Conservation (phyloP, 192 early-diverging fungal species). For the Podochytrium sp. region DNA sequence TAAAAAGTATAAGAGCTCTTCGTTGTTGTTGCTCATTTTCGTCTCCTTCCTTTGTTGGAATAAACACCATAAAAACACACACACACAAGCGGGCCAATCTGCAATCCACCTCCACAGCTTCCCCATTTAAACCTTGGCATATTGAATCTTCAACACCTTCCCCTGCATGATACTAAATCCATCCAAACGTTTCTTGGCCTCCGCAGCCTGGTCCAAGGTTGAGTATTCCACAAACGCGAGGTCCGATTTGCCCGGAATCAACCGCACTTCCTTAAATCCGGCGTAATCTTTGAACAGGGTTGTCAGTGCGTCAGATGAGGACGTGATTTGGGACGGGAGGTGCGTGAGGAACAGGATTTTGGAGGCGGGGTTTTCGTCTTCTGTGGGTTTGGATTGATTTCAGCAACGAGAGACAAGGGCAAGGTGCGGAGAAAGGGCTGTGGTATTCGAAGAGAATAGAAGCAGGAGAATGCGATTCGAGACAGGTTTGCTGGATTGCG, state of each 20-base stretch:
- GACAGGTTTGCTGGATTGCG: background rate
- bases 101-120: background rate
- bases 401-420: too few species aligned
- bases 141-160: slow-evolving; percentile 59
- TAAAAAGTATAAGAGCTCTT: too few species aligned
- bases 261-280: slow-evolving; percentile 70
- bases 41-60: too few species aligned
- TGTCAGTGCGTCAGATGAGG: slow-evolving; percentile 46
- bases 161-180: slow-evolving; percentile 57
- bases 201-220: slow-evolving; percentile 52
- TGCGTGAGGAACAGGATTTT: slow-evolving; percentile 50
- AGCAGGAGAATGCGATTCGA: background rate
- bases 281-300: slow-evolving; percentile 64
- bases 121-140: slow-evolving; percentile 44
- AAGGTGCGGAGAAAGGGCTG: background rate
- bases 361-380: slow-evolving; percentile 37
- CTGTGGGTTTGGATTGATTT: background rate
- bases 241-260: slow-evolving; percentile 66
- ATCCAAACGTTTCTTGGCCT: slow-evolving; percentile 59
- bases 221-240: slow-evolving; percentile 74
- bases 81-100: too few species aligned
- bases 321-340: slow-evolving; percentile 48
- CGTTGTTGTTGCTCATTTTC: too few species aligned
- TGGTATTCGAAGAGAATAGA: background rate
- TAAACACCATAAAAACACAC: too few species aligned